A percentile compares a stretch with the other conserved stretches of the same genome.
Evolutionary conservation across 2,329 filamentous ascomycete genomes (phyloP).

Genomic region (Ascochyta koolunga): DNA sequence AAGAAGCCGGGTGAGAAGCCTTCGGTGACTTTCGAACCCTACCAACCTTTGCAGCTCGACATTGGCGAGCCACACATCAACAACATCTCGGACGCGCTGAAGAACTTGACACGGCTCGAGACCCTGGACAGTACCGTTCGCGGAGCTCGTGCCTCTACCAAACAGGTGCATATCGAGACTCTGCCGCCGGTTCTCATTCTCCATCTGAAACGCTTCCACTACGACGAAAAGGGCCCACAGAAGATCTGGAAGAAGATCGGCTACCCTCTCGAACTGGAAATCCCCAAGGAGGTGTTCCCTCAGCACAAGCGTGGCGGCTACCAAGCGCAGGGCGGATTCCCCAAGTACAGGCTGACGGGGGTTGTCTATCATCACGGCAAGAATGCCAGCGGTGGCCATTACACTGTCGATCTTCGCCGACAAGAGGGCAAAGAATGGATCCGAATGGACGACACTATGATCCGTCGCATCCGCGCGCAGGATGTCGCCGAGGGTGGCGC

Average conservation of each 20-base stretch:
- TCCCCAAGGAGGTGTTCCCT: slow-evolving; percentile 87
- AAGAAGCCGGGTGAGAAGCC: slow-evolving; percentile 84
- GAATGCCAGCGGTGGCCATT: slow-evolving; percentile 93
- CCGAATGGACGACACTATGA: slow-evolving; percentile 89
- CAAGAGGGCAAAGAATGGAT: slow-evolving; percentile 98
- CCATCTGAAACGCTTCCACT: slow-evolving; percentile 96
- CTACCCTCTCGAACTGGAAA: slow-evolving; percentile 92
- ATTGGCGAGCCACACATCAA: slow-evolving; percentile 86
- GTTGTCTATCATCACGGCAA: slow-evolving; percentile 98
- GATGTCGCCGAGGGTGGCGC: slow-evolving; percentile 87
- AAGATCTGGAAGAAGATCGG: slow-evolving; percentile 99
- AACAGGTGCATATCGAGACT: slow-evolving; percentile 93
- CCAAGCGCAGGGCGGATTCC: slow-evolving; percentile 70
- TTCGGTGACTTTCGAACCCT: slow-evolving; percentile 91
- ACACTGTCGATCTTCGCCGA: slow-evolving; percentile 94
- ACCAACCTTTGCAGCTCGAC: slow-evolving; percentile 92
- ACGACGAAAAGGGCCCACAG: slow-evolving; percentile 85
- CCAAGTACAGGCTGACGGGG: slow-evolving; percentile 83
- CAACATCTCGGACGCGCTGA: slow-evolving; percentile 91
- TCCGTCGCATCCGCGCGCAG: slow-evolving; percentile 81
- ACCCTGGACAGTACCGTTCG: slow-evolving; percentile 80
- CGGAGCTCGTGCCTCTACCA: slow-evolving; percentile 80
- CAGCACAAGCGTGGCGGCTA: slow-evolving; percentile 72
- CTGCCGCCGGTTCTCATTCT: slow-evolving; percentile 91
- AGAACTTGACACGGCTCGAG: slow-evolving; percentile 81